Base-by-base conservation (phyloP, 805 yeast species). In the Nakazawaea wickerhamii region DNA sequence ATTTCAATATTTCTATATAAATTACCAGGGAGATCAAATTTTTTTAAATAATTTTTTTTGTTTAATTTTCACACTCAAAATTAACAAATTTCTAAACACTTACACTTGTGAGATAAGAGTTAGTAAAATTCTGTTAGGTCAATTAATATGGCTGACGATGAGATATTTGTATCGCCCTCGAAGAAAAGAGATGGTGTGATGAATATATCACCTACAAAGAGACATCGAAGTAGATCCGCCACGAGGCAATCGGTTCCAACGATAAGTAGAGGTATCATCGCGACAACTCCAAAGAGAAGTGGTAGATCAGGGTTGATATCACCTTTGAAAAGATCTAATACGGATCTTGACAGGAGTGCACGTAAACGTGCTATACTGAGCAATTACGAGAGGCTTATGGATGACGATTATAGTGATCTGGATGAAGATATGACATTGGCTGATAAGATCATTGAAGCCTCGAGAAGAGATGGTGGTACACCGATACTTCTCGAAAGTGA, bases 261-360 rank as follows among this genome's bases (percentile, higher is more conserved):
- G 15, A 15, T 42, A 8, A 38, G 40, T 22, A 38, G 45, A 30
- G 51, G 50, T 25, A 39, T 57, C 61, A 8, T 66, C 14, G 36
- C 26, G 4, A 27, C 37, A 17, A 41, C 44, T 4, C 44, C 66
- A 38, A 56, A 47, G 4, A 61, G 43, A 43, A 65, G 58, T 45
- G 77, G 77, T 1, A 52, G 69, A 43, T 69, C 67, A 38, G 79
- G 75, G 2, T 54, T 74, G 9, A 61, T 63, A 15, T 69, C 76
- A 10, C 80, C 79, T 3, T 17, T 38, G 27, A 62, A 59, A 27
- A 49, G 79, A 49, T 46, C 66, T 1, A 50, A 58, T 45, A 53
- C 53, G 1, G 72, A 64, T 6, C 48, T 66, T 31, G 75, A 77
- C 43, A 54, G 57, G 33, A 64, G 75, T 2, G 84, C 84, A 1